Base-by-base conservation (phyloP, 495 filamentous ascomycete species). In the Clohesyomyces aquaticus region DNA sequence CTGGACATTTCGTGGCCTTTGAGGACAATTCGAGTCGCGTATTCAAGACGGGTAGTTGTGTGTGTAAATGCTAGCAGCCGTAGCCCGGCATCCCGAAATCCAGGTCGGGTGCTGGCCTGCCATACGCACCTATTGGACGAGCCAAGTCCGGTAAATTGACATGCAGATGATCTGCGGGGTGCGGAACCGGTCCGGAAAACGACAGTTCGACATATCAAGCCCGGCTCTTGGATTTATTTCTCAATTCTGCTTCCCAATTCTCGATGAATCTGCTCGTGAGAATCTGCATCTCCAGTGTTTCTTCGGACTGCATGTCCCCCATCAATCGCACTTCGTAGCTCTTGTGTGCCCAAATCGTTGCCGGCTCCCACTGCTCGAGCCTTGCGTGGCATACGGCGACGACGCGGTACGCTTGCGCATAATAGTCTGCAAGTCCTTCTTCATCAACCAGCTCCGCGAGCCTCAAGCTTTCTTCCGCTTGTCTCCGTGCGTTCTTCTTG, bases 391-490 rank as follows among this genome's bases (percentile, higher is more conserved):
- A 58, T 32, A 59, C 52, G 11, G 65, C 59, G 21, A 49, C 65
- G 11, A 63, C 2, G 14, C 55, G 59, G 42, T 68, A 68, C 0
- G 48, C 54, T 26, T 55, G 53, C 4, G 60, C 59, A 38, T 59
- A 68, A 27, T 68, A 68, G 23, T 68, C 65, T 9, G 55, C 56
- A 26, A 68, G 59, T 12, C 18, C 46, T 23, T 68, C 65, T 27
- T 59, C 65, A 43, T 68, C 59, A 22, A 68, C 60, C 11, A 59
- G 21, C 1, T 59, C 27, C 1, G 35, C 53, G 12, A 68, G 48
- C 27, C 54, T 16, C 21, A 55, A 1, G 25, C 59, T 59, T 12
- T 45, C 41, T 4, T 63, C 28, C 12, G 60, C 54, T 9, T 49
- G 28, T 19, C 41, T 29, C 26, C 41, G 47, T 14, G 54, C 46